A percentile compares a stretch with the other conserved stretches of the same genome.
phyloP scores from a whole-genome alignment of 352 stramenopile genomes.

The Phytopythium aichiense region DNA sequence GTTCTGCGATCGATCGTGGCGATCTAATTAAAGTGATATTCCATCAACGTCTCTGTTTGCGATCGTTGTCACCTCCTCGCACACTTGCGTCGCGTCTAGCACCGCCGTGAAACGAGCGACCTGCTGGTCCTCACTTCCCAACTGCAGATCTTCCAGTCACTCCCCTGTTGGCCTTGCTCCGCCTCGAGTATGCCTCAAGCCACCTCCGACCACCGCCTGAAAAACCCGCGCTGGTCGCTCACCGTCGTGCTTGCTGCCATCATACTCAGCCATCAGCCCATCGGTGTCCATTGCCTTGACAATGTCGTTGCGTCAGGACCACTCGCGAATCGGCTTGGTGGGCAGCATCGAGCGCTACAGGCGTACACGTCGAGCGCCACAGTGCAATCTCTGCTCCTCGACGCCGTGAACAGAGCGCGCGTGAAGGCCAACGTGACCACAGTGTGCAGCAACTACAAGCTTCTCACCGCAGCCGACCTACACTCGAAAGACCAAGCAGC shows the following conservation, averaged over 20 bases:
- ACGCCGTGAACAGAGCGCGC: not conserved
- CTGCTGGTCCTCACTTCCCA: not conserved
- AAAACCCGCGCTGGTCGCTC: not conserved
- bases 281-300: not conserved
- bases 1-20: not conserved
- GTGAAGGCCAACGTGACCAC: constrained; percentile 2
- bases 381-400: not conserved
- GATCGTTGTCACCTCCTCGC: not conserved
- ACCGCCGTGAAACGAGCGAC: not conserved
- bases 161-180: not conserved
- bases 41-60: not conserved
- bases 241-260: not conserved
- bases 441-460: constrained; percentile 18
- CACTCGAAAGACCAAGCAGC: constrained; percentile 22
- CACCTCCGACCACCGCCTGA: not conserved
- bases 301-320: not conserved
- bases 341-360: constrained; percentile 1
- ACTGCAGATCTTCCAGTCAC: not conserved
- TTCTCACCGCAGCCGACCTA: constrained; percentile 12
- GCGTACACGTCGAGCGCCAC: constrained; percentile 1
- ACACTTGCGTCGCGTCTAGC: not conserved
- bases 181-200: not conserved
- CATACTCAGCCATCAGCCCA: not conserved
- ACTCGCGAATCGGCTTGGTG: not conserved
- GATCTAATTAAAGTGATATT: not conserved